Conservation (phyloP, 164 flowering plant species). For the Buxus sempervirens region DNA sequence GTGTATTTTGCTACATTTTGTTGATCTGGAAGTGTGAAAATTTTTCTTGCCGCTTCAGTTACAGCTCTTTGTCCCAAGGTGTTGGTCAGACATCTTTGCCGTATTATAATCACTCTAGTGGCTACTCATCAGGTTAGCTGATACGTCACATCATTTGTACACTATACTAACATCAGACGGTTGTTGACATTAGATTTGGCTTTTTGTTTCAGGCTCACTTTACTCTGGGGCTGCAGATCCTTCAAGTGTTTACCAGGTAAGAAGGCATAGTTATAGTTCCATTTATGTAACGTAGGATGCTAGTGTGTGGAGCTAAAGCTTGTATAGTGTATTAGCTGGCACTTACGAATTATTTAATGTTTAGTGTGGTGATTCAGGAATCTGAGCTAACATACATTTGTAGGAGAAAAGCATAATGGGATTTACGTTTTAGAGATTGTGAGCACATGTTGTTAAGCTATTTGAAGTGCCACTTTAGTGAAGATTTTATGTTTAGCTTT, state of each 20-base stretch:
- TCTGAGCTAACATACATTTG: too few relatives aligned
- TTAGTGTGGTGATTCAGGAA: neutral
- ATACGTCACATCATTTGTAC: neutral
- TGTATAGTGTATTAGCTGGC: neutral
- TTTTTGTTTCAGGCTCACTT: constrained; percentile 9
- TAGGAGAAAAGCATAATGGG: too few relatives aligned
- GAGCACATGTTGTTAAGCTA: too few relatives aligned
- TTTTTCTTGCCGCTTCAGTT: constrained; percentile 4
- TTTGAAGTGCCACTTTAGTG: too few relatives aligned
- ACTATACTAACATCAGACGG: neutral
- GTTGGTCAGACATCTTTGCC: constrained; percentile 13
- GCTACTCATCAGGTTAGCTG: constrained; percentile 17
- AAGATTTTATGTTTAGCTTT: too few relatives aligned
- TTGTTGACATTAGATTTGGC: neutral
- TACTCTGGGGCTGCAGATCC: constrained; percentile 9
- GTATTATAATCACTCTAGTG: constrained; percentile 18
- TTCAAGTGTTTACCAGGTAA: constrained; percentile 16
- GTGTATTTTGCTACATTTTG: neutral
- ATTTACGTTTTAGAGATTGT: too few relatives aligned
- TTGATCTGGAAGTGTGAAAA: neutral
- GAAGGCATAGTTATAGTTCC: neutral
- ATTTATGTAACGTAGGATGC: neutral
- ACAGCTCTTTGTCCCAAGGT: constrained; percentile 19
- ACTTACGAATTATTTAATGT: neutral
- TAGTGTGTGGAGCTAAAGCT: neutral